Evolutionary conservation across 805 yeast genomes (phyloP).

Genomic region (Metschnikowia anglica): DNA sequence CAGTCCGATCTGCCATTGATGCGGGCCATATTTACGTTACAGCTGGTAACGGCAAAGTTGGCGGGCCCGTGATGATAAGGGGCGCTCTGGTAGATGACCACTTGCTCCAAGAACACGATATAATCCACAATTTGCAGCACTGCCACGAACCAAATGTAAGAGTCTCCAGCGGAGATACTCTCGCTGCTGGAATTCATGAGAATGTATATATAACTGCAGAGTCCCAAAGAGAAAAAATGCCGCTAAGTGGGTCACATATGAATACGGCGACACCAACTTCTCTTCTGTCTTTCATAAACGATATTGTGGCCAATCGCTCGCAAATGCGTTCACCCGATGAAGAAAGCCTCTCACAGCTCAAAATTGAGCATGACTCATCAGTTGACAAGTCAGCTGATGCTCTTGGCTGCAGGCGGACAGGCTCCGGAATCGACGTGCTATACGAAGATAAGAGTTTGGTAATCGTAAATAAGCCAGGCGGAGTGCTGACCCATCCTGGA

Average conservation of each 20-base stretch:
- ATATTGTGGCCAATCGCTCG: neutral
- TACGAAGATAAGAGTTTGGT: conserved; percentile 37
- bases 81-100: conserved; percentile 6
- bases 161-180: neutral
- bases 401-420: neutral
- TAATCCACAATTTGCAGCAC: conserved; percentile 35
- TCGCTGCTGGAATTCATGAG: too few species aligned
- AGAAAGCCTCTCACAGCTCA: neutral
- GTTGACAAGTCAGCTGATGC: neutral
- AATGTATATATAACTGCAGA: too few species aligned
- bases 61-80: conserved; percentile 4
- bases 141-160: conserved; percentile 44
- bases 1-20: conserved; percentile 27
- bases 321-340: neutral
- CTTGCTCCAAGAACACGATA: conserved; percentile 25
- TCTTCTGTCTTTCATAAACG: neutral
- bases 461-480: conserved; percentile 52
- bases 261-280: too few species aligned
- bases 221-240: too few species aligned
- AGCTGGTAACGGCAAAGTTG: conserved; percentile 15
- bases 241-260: too few species aligned
- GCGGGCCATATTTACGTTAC: conserved; percentile 28
- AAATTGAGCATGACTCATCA: neutral
- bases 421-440: conserved; percentile 23
- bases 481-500: conserved; percentile 55